Base-by-base conservation (phyloP, 2,329 filamentous ascomycete species). In the Fusarium dlaminii region DNA sequence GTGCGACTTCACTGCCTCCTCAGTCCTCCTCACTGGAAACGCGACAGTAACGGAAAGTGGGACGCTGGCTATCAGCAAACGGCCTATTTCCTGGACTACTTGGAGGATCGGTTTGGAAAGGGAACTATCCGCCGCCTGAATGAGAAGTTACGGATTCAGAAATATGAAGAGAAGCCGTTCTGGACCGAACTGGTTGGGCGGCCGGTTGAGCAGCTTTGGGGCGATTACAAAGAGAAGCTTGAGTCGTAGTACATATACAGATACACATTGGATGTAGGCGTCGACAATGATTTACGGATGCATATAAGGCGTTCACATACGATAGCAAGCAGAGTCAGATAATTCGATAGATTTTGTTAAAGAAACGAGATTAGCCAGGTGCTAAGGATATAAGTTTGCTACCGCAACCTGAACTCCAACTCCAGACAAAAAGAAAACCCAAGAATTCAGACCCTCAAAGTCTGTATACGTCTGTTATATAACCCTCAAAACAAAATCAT, bases 51-150 rank as follows among this genome's bases (percentile, higher is more conserved):
- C 13, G 88, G 88, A 24, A 87, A 88, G n/a, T 98, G 95, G 95
- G 94, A 98, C 81, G 89, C 87, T 43, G 95, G 95, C 0, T 98
- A 98, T 83, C 92, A 98, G 84, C 90, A 93, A 75, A 98, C 96
- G 12, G 96, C 92, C 2, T 98, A 94, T 81, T 98, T 98, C 77
- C 83, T 98, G 57, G 91, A 96, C 62, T 98, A 94, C 84, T 84
- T 98, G 52, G 95, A 98, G 83, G 81, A 85, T 40, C 87, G 87
- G 54, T 93, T 89, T 74, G 90, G 90, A 1, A 78, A 81, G 14
- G 90, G 89, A 13, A 89, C 89, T 0, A 86, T 93, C 34, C 84
- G 89, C 63, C 87, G 85, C 64, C 82, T 96, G 56, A 93, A 97
- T 78, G 92, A 91, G 78, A 88, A 87, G 73, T 82, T 97, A 80